Base-by-base conservation (phyloP, 176 grass and related monocot genomes). In the Lolium perenne region DNA sequence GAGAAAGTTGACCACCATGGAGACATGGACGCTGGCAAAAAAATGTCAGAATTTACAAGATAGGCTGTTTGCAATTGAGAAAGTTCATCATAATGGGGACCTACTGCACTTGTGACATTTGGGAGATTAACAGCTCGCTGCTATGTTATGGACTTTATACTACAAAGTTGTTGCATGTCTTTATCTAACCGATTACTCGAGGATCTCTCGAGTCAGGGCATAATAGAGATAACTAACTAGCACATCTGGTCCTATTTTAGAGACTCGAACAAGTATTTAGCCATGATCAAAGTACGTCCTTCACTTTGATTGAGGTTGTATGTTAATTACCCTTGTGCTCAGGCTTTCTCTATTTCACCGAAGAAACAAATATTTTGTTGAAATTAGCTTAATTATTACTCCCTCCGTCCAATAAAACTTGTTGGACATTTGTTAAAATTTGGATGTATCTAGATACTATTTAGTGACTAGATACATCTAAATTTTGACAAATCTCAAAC, bases 131-230 rank as follows among this genome's bases (percentile, higher is more conserved):
- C 32, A 53, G 1, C 21, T 57, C 3, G 0, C 25, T 60, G 26
- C 26, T 81, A 25, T 77, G 7, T 60, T 18, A 8, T 62, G 43
- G 8, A 48, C 6, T 68, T 47, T 40, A 0, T 12, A 85, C 13
- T 23, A 12, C 22, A 7, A n/a, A n/a, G 3, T 89, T 81, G 41
- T 56, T 64, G 45, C 51, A 62, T 61, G 9, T 73, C 53, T 80
- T 11, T 41, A 48, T 61, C 77, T 84, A 46, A 21, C 20, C 55
- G 11, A 45, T 49, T 88, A 8, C 10, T 38, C 9, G 62, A 69
- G 22, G 14, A 82, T 79, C 17, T 79, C 15, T 62, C 40, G 17
- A 8, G 2, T 75, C 22, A 76, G 8, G 1, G 21, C 21, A 56
- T 53, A 13, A 23, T 69, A 49, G 54, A 32, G 54, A 80, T 80